Percentiles rank a stretch among this genome's conserved stretches.
These are phyloP conservation scores for Heterobasidion parviporum DNA, from an alignment of 1,284 basidiomycete species.

Conservation along the genomic window DNA sequence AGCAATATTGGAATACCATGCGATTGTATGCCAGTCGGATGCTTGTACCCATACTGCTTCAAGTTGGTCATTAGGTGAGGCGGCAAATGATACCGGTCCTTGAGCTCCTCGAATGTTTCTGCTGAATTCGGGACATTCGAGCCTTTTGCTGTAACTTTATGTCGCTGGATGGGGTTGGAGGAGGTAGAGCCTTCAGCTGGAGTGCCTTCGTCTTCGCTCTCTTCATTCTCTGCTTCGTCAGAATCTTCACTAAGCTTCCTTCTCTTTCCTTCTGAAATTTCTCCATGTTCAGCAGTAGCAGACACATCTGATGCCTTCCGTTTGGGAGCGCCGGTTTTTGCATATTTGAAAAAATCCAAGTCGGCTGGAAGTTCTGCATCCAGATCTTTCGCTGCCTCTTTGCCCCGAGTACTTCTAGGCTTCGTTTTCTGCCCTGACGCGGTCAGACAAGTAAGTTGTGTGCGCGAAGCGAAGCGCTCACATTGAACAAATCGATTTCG, in stretches of 20 bases:
- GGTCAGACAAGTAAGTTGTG: not conserved
- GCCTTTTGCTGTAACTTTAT: conserved; percentile 67
- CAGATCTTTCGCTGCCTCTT: conserved; percentile 14
- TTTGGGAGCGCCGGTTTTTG: conserved; percentile 45
- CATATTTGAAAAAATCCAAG: conserved; percentile 87
- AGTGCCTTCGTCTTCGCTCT: conserved; percentile 20
- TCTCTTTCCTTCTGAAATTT: conserved; percentile 10
- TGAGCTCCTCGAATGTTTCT: conserved; percentile 51
- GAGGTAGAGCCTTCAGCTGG: conserved; percentile 20
- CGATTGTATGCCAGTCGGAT: conserved; percentile 69
- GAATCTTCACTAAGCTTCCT: conserved; percentile 21
- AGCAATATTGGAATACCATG: conserved; percentile 68
- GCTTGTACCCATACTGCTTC: conserved; percentile 43
- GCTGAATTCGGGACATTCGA: conserved; percentile 49
- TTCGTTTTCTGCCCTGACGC: conserved; percentile 9
- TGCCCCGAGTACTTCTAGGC: conserved; percentile 16
- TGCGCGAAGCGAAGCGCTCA: conserved; percentile 11
- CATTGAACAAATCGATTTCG: conserved; percentile 71
- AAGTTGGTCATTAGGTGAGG: conserved; percentile 58
- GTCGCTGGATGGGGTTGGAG: conserved; percentile 28
- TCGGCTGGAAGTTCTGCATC: conserved; percentile 60
- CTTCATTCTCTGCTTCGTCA: conserved; percentile 20
- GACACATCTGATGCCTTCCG: conserved; percentile 14
- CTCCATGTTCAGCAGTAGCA: not conserved
- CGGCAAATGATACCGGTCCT: conserved; percentile 46